Evolutionary conservation across 139 green algal species (phyloP).

Genomic region (Marvania coccoides): DNA sequence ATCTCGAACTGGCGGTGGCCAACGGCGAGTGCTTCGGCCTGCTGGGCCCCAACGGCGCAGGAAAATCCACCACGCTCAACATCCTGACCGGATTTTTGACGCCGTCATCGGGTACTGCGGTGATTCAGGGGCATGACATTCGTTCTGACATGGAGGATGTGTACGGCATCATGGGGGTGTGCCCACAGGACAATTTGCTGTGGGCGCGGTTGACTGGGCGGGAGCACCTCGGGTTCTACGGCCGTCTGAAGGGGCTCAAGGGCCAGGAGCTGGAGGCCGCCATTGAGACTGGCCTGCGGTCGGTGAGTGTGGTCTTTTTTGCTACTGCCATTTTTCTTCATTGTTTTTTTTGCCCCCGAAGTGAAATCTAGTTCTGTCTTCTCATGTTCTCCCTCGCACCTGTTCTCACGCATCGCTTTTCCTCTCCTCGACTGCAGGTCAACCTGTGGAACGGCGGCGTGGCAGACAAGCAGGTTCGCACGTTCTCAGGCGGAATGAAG

Average conservation of each 20-base stretch:
- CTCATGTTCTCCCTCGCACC: conserved; percentile 30
- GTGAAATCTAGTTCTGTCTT: conserved; percentile 54
- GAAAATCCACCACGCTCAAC: conserved; percentile 32
- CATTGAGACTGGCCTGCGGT: conserved; percentile 16
- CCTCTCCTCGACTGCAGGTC: too few species aligned
- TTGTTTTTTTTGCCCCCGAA: too few species aligned
- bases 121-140: conserved; percentile 67
- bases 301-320: too few species aligned
- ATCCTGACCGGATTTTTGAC: conserved; percentile 33
- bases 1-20: conserved; percentile 56
- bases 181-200: conserved; percentile 86
- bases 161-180: conserved; percentile 77
- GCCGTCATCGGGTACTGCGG: conserved; percentile 36
- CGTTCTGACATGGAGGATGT: conserved; percentile 59
- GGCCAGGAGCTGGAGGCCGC: neutral
- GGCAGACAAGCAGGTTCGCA: conserved; percentile 33
- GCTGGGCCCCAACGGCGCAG: conserved; percentile 58
- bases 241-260: conserved; percentile 59
- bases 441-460: conserved; percentile 26
- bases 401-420: too few species aligned
- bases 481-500: conserved; percentile 82
- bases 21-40: conserved; percentile 75
- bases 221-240: conserved; percentile 90
- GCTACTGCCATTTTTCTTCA: too few species aligned
- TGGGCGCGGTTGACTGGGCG: conserved; percentile 78